These are phyloP conservation scores for Endocarpon pusillum DNA, from an alignment of 495 filamentous ascomycete species.

Conservation along the genomic window DNA sequence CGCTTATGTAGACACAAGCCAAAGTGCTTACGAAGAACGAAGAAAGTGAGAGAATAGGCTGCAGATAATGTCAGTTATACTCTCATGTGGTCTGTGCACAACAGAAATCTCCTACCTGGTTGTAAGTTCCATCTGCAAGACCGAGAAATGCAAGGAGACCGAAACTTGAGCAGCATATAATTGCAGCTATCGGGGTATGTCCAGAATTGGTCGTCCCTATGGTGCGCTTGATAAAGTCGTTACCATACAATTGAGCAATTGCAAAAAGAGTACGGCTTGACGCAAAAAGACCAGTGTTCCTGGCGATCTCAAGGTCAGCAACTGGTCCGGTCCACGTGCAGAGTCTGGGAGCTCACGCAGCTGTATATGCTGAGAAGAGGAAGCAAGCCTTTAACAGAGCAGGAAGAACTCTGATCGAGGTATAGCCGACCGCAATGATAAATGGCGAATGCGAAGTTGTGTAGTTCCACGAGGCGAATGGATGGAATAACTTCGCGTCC, in stretches of 20 bases:
- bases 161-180: conserved; percentile 11
- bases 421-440: conserved; percentile 13
- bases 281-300: conserved; percentile 25
- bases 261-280: conserved; percentile 25
- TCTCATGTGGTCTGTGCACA: too few species aligned
- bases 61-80: too few species aligned
- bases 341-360: conserved; percentile 7
- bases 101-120: too few species aligned
- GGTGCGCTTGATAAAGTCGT: conserved; percentile 14
- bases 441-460: conserved; percentile 16
- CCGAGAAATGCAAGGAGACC: conserved; percentile 14
- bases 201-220: conserved; percentile 23
- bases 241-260: conserved; percentile 14
- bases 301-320: conserved; percentile 10
- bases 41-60: too few species aligned
- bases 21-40: too few species aligned
- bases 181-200: conserved; percentile 23
- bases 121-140: conserved; percentile 14
- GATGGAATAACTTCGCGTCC: conserved; percentile 13
- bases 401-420: conserved; percentile 10
- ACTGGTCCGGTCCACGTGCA: conserved; percentile 10
- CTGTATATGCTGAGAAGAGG: conserved; percentile 12
- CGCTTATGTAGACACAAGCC: conserved; percentile 22
- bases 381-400: conserved; percentile 16
- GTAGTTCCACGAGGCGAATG: conserved; percentile 8